phyloP scores from a whole-genome alignment of 2,329 filamentous ascomycete genomes.

The Colletotrichum sidae region DNA sequence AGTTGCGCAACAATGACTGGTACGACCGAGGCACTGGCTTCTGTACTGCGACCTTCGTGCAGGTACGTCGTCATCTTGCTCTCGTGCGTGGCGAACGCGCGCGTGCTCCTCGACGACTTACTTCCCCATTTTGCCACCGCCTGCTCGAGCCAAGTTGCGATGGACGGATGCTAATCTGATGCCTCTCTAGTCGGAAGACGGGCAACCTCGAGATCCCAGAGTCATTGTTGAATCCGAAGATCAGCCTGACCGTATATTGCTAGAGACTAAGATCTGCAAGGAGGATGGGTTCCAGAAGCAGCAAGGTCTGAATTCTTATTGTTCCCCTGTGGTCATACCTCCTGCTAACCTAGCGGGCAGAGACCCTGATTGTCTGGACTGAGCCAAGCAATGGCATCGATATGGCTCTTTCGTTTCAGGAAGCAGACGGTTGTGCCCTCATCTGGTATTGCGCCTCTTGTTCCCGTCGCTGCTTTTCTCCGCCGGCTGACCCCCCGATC shows the following conservation, averaged over 20 bases:
- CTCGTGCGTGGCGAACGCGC: slow-evolving; percentile 22
- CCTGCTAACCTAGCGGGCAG: slow-evolving; percentile 59
- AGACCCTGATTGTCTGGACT: slow-evolving; percentile 98
- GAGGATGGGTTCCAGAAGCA: slow-evolving; percentile 99
- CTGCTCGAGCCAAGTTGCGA: too few species aligned
- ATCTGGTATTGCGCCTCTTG: slow-evolving; percentile 77
- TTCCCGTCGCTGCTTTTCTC: slow-evolving; percentile 20
- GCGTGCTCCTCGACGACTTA: slow-evolving; percentile 20
- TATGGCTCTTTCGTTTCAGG: slow-evolving; percentile 98
- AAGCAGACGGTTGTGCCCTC: slow-evolving; percentile 90
- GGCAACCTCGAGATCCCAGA: slow-evolving; percentile 80
- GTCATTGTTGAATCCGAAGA: slow-evolving; percentile 96
- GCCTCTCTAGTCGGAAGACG: slow-evolving; percentile 62
- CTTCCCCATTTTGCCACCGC: background rate
- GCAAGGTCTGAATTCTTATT: slow-evolving; percentile 74
- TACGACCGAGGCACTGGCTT: slow-evolving; percentile 97
- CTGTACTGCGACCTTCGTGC: slow-evolving; percentile 81
- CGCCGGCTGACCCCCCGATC: slow-evolving; percentile 11
- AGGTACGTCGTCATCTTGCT: slow-evolving; percentile 65
- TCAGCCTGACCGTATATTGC: slow-evolving; percentile 81
- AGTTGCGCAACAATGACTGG: slow-evolving; percentile 99
- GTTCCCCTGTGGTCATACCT: slow-evolving; percentile 43
- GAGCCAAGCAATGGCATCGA: slow-evolving; percentile 86
- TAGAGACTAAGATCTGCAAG: slow-evolving; percentile 91
- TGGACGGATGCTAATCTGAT: slow-evolving; percentile 21